Conservation (phyloP, 805 yeast species). For the Starmerella bacillaris region DNA sequence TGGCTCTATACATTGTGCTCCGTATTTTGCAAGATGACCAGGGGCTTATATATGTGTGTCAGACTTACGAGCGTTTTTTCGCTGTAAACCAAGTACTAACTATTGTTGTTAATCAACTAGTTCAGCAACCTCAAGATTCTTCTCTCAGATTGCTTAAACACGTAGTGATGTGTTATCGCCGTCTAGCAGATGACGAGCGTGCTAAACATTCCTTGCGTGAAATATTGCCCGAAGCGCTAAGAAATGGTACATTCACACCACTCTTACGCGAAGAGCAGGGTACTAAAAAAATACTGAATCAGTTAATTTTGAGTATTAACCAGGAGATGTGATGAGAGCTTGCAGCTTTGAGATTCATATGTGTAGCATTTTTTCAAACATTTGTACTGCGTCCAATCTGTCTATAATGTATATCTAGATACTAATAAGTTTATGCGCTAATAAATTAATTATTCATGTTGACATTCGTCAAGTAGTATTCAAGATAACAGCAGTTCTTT, state of each 20-base stretch:
- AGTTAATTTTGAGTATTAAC: slow-evolving; percentile 47
- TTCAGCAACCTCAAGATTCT: slow-evolving; percentile 41
- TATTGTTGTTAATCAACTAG: slow-evolving; percentile 74
- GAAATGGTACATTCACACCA: slow-evolving; percentile 67
- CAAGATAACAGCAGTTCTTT: too few relatives aligned
- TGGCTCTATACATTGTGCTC: slow-evolving; percentile 88
- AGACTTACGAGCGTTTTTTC: slow-evolving; percentile 82
- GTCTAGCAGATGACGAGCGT: slow-evolving; percentile 75
- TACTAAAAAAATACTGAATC: slow-evolving; percentile 73
- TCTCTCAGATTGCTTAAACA: slow-evolving; percentile 68
- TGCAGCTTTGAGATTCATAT: too few relatives aligned
- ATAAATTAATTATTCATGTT: too few relatives aligned
- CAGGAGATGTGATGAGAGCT: slow-evolving; percentile 5
- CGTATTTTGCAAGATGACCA: slow-evolving; percentile 81
- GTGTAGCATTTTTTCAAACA: too few relatives aligned
- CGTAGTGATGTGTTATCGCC: slow-evolving; percentile 80
- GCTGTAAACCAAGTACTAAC: slow-evolving; percentile 82
- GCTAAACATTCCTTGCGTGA: slow-evolving; percentile 75
- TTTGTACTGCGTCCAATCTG: too few relatives aligned
- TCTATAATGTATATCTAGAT: too few relatives aligned
- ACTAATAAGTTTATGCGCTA: too few relatives aligned
- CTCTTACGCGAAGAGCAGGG: slow-evolving; percentile 73
- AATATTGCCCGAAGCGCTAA: slow-evolving; percentile 69
- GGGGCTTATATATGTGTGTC: slow-evolving; percentile 83
- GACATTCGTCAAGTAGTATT: too few relatives aligned